phyloP scores from a whole-genome alignment of 805 yeast species.

The Tetrapisispora iriomotensis region DNA sequence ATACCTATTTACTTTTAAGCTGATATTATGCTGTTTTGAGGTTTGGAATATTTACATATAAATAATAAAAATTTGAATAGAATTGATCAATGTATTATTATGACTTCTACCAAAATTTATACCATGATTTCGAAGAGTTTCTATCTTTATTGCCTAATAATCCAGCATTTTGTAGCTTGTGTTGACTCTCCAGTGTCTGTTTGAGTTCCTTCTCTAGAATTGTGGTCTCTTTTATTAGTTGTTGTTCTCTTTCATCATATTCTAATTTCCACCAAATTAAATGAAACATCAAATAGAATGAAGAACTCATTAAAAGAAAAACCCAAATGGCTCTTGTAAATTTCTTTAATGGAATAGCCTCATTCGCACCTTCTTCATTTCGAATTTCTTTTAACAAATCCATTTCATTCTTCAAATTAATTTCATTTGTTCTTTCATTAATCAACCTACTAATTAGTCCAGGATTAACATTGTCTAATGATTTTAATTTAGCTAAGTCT shows the following conservation, averaged over 20 bases:
- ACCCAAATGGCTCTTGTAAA: conserved; percentile 26
- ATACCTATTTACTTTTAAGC: background rate
- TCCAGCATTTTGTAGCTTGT: background rate
- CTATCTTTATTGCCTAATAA: background rate
- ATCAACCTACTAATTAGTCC: conserved; percentile 22
- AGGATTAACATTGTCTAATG: conserved; percentile 28
- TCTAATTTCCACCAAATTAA: conserved; percentile 25
- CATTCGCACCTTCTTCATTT: conserved; percentile 12
- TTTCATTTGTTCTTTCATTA: conserved; percentile 23
- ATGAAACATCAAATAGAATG: conserved; percentile 22
- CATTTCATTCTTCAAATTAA: conserved; percentile 23
- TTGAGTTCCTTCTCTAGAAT: conserved; percentile 9
- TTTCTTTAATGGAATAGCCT: conserved; percentile 11
- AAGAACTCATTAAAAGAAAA: conserved; percentile 25
- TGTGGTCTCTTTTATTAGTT: conserved; percentile 11
- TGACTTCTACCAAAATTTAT: conserved; percentile 1
- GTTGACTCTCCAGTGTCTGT: background rate
- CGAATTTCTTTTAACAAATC: conserved; percentile 18
- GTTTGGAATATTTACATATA: background rate
- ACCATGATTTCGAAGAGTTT: background rate
- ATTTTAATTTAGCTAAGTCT: conserved; percentile 24
- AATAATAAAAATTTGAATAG: too few relatives aligned
- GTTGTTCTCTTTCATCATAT: conserved; percentile 20
- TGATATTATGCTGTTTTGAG: too few relatives aligned
- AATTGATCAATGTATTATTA: too few relatives aligned